Evolutionary conservation across 2,329 filamentous ascomycete genomes (phyloP).

Genomic region (Calonectria pseudoturangicola): DNA sequence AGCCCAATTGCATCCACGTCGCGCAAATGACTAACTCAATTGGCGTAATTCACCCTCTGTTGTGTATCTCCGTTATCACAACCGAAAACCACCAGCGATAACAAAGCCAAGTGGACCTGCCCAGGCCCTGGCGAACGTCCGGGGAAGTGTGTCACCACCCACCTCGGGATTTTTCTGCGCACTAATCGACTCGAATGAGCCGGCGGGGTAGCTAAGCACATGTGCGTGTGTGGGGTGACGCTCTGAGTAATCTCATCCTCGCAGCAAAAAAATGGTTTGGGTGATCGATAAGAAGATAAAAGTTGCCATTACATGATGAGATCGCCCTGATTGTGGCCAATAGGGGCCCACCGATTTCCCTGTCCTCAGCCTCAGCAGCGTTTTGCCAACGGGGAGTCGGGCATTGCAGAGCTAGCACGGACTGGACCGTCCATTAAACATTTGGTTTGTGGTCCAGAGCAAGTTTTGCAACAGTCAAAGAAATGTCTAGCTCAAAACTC

Average conservation of each 20-base stretch:
- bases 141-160: slow-evolving; percentile 13
- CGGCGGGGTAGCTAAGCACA: slow-evolving; percentile 27
- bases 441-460: no score
- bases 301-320: slow-evolving; percentile 34
- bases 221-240: slow-evolving; percentile 25
- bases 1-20: slow-evolving; percentile 9
- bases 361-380: background rate
- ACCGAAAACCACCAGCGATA: slow-evolving; percentile 6
- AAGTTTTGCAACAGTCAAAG: no score
- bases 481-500: no score
- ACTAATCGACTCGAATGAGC: slow-evolving; percentile 1
- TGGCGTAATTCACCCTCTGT: slow-evolving; percentile 14
- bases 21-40: slow-evolving; percentile 23
- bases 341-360: background rate
- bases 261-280: no score
- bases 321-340: slow-evolving; percentile 22
- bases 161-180: slow-evolving; percentile 6
- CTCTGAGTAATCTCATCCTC: background rate
- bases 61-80: slow-evolving; percentile 24
- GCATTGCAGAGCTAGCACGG: no score
- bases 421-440: no score
- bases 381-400: background rate
- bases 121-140: slow-evolving; percentile 11
- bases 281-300: slow-evolving; percentile 22
- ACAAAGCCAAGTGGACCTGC: background rate